These are phyloP conservation scores for Saccharum spontaneum DNA, from an alignment of 176 grass and related monocot species.

Conservation along the genomic window DNA sequence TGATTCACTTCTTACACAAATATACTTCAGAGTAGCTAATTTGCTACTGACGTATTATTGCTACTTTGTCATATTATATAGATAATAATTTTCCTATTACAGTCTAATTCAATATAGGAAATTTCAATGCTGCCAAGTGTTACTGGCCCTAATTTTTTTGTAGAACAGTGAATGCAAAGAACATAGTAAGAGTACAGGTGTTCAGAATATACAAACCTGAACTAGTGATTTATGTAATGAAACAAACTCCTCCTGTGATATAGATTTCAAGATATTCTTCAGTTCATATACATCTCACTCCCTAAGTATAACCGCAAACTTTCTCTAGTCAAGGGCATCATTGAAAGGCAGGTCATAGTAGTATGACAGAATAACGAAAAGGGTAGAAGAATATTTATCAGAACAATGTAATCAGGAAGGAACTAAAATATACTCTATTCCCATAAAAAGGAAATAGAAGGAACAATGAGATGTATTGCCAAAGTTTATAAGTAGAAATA, in stretches of 20 bases:
- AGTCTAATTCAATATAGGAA: slow-evolving; percentile 1
- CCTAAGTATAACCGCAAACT: slow-evolving; percentile 78
- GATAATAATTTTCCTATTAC: neutral
- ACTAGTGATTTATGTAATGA: slow-evolving; percentile 73
- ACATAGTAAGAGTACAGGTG: slow-evolving; percentile 13
- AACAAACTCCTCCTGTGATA: slow-evolving; percentile 76
- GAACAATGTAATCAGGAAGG: slow-evolving; percentile 17
- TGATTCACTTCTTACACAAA: slow-evolving; percentile 4
- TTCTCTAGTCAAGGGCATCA: slow-evolving; percentile 71
- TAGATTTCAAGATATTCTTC: slow-evolving; percentile 81
- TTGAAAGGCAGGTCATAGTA: slow-evolving; percentile 67
- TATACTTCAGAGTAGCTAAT: neutral
- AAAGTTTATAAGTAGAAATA: slow-evolving; percentile 17
- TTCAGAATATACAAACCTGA: slow-evolving; percentile 37
- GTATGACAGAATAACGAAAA: slow-evolving; percentile 83
- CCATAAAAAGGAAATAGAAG: neutral
- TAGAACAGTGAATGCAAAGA: neutral
- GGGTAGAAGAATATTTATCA: slow-evolving; percentile 18
- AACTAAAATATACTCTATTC: neutral
- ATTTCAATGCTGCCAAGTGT: neutral
- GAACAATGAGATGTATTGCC: neutral
- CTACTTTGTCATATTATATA: neutral
- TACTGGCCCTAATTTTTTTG: neutral
- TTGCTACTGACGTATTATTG: neutral
- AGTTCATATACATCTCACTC: slow-evolving; percentile 85